These are phyloP conservation scores for Tuber melanosporum DNA, from an alignment of 495 filamentous ascomycete species.

Conservation along the genomic window DNA sequence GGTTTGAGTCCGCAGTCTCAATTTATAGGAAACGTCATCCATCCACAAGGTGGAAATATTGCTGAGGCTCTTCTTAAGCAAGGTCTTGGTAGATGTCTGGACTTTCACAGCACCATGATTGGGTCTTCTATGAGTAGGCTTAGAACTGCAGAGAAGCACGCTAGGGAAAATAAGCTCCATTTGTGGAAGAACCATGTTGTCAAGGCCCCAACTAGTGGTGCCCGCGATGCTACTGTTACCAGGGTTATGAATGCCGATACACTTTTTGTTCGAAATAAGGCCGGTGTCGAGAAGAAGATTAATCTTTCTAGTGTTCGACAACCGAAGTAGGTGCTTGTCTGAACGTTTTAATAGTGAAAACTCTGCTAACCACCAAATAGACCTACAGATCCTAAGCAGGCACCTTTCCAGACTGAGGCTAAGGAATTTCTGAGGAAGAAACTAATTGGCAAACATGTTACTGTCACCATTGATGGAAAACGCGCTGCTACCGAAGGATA, in stretches of 20 bases:
- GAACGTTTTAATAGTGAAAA: too few species aligned
- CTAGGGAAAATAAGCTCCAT: conserved; percentile 64
- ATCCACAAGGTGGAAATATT: conserved; percentile 72
- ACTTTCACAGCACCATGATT: conserved; percentile 85
- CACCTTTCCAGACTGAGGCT: conserved; percentile 81
- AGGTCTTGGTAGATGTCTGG: conserved; percentile 83
- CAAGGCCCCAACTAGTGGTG: conserved; percentile 50
- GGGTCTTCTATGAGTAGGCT: conserved; percentile 77
- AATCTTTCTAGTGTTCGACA: conserved; percentile 88
- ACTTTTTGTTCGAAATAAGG: conserved; percentile 73
- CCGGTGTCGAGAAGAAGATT: conserved; percentile 78
- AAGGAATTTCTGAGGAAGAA: conserved; percentile 94
- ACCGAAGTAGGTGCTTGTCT: conserved; percentile 53
- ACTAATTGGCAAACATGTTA: conserved; percentile 91
- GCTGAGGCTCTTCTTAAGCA: conserved; percentile 78
- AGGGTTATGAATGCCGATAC: conserved; percentile 87
- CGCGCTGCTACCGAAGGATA: conserved; percentile 83
- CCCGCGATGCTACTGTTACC: conserved; percentile 69
- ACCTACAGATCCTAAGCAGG: conserved; percentile 68
- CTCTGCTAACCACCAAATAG: conserved; percentile 28
- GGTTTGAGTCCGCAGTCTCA: conserved; percentile 82
- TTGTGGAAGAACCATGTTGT: conserved; percentile 72
- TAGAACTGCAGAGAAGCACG: conserved; percentile 78
- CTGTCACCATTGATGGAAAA: conserved; percentile 79
- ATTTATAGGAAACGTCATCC: conserved; percentile 70